Evolutionary conservation across 768 basidiomycete species (phyloP).

Genomic region (Termitomyces sp.): DNA sequence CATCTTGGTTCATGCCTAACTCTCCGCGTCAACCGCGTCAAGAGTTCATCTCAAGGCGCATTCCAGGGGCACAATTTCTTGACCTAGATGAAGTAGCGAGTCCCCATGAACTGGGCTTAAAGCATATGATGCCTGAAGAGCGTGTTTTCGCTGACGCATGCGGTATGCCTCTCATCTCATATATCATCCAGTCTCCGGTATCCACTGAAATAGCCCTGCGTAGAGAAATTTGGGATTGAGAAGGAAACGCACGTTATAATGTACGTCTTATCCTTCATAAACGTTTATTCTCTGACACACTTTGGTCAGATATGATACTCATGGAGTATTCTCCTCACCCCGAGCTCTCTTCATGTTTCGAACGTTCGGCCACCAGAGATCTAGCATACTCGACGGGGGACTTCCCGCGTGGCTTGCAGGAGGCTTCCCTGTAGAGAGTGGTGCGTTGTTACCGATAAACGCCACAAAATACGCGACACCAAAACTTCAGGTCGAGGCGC

Average conservation of each 20-base stretch:
- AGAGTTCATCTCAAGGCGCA: constrained; percentile 62
- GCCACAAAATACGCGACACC: constrained; percentile 46
- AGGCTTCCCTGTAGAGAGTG: constrained; percentile 47
- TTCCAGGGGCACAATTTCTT: constrained; percentile 70
- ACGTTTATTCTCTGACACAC: neutral
- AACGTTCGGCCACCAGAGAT: constrained; percentile 81
- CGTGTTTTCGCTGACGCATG: constrained; percentile 73
- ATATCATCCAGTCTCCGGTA: neutral
- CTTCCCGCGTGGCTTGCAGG: constrained; percentile 76
- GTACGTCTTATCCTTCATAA: constrained; percentile 31
- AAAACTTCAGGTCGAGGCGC: constrained; percentile 37
- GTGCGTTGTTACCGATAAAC: constrained; percentile 21
- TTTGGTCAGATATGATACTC: constrained; percentile 65
- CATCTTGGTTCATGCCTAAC: constrained; percentile 94
- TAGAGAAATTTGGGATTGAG: constrained; percentile 66
- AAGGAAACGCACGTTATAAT: constrained; percentile 77
- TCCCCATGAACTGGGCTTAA: constrained; percentile 70
- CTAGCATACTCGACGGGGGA: constrained; percentile 91
- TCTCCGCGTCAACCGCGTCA: constrained; percentile 60
- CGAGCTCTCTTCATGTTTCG: constrained; percentile 94
- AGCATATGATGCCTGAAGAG: constrained; percentile 88
- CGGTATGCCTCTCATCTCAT: constrained; percentile 41
- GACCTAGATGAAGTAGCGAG: constrained; percentile 79
- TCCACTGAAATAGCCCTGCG: neutral
- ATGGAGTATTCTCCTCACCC: constrained; percentile 89